Conservation (phyloP, 495 filamentous ascomycete genomes). For the Xylaria telfairii region DNA sequence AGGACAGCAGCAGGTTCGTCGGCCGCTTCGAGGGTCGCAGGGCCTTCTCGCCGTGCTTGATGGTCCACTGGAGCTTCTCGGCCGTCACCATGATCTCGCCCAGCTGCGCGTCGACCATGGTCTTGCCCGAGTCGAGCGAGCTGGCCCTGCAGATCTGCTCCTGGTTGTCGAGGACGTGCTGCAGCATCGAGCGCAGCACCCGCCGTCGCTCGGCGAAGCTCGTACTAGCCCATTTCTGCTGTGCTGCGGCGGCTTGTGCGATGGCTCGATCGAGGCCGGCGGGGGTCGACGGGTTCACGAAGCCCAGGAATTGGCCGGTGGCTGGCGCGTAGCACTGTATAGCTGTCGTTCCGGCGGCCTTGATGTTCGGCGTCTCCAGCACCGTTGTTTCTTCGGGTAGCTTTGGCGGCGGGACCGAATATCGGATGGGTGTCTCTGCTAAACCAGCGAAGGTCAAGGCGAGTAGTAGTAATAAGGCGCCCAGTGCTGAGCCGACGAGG, state of each 20-base stretch:
- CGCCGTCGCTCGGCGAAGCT: constrained; percentile 77
- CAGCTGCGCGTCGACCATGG: constrained; percentile 88
- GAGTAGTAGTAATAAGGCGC: constrained; percentile 34
- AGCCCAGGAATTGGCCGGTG: constrained; percentile 81
- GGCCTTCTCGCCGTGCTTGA: constrained; percentile 87
- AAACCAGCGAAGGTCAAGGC: constrained; percentile 36
- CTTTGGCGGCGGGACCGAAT: constrained; percentile 48
- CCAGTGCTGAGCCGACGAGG: constrained; percentile 27
- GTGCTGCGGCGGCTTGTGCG: constrained; percentile 73
- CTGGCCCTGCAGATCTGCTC: constrained; percentile 83
- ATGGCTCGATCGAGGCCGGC: constrained; percentile 84
- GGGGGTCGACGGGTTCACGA: constrained; percentile 76
- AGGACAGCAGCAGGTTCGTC: constrained; percentile 87
- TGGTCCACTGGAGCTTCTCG: constrained; percentile 94
- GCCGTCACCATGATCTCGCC: constrained; percentile 93
- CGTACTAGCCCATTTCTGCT: constrained; percentile 80
- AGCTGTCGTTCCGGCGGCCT: constrained; percentile 59
- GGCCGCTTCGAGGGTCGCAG: constrained; percentile 74
- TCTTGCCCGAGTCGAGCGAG: constrained; percentile 97
- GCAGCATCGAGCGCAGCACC: constrained; percentile 82
- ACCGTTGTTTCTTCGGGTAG: constrained; percentile 58
- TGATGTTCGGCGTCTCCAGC: constrained; percentile 66
- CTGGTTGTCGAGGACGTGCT: constrained; percentile 87
- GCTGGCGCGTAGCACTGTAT: constrained; percentile 92
- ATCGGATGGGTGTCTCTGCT: constrained; percentile 44